Conservation (phyloP, 352 stramenopile species). For the Pythium monospermum region DNA sequence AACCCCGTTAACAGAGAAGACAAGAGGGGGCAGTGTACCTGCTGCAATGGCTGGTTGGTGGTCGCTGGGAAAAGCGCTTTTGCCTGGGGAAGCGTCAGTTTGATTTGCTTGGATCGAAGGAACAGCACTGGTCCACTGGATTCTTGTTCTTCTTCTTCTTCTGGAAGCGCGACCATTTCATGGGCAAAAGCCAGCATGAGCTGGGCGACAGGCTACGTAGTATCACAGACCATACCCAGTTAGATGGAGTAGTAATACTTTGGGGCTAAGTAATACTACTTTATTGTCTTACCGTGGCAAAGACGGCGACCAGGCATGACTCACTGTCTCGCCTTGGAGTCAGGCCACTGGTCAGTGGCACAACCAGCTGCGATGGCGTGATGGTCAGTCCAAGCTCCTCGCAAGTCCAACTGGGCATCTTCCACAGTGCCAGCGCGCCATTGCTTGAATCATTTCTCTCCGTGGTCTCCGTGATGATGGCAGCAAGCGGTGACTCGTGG, state of each 20-base stretch:
- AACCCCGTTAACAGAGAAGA: no score
- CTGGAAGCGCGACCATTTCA: constrained; percentile 14
- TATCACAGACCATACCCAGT: constrained; percentile 9
- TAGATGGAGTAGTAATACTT: background rate
- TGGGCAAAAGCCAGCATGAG: constrained; percentile 48
- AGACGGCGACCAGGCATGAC: constrained; percentile 35
- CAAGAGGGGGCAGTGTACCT: background rate
- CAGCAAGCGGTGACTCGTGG: constrained; percentile 32
- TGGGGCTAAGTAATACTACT: background rate
- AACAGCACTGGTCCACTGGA: constrained; percentile 22
- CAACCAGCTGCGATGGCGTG: constrained; percentile 34
- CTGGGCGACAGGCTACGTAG: constrained; percentile 29
- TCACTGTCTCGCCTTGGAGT: constrained; percentile 24
- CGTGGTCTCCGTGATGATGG: no score
- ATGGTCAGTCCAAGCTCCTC: constrained; percentile 43
- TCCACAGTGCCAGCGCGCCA: constrained; percentile 37
- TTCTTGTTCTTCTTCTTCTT: background rate
- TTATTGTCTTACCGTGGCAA: constrained; percentile 15
- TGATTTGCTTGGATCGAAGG: constrained; percentile 47
- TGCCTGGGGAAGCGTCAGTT: constrained; percentile 33
- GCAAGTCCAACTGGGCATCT: constrained; percentile 34
- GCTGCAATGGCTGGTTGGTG: background rate
- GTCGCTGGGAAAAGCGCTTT: constrained; percentile 26
- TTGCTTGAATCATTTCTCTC: constrained; percentile 22
- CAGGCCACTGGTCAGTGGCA: constrained; percentile 44